Conservation (phyloP, 2,329 filamentous ascomycete species). For the Colletotrichum trifolii region DNA sequence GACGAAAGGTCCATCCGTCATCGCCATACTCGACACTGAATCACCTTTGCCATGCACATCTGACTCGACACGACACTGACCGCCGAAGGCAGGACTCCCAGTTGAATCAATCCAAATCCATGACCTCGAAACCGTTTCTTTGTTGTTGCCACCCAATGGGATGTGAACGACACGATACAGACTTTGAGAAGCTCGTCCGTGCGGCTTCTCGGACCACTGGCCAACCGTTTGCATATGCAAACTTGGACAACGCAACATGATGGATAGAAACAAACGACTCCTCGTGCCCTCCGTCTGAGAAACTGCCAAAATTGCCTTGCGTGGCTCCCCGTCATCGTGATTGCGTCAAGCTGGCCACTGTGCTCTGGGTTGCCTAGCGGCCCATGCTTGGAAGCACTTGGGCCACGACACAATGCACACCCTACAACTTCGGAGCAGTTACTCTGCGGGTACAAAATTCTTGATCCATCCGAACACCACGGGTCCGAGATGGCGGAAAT, state of each 20-base stretch:
- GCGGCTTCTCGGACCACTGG: slow-evolving; percentile 25
- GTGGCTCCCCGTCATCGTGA: slow-evolving; percentile 24
- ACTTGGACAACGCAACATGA: slow-evolving; percentile 20
- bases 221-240: slow-evolving; percentile 17
- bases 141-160: too few relatives aligned
- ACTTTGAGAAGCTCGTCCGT: slow-evolving; percentile 1
- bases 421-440: background rate
- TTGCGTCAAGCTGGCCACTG: slow-evolving; percentile 2
- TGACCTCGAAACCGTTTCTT: too few relatives aligned
- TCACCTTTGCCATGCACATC: too few relatives aligned
- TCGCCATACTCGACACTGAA: too few relatives aligned
- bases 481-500: slow-evolving; percentile 14
- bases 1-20: too few relatives aligned
- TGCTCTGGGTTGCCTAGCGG: slow-evolving; percentile 9
- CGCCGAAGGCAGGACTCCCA: too few relatives aligned
- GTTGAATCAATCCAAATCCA: too few relatives aligned
- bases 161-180: too few relatives aligned
- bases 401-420: too few relatives aligned
- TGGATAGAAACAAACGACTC: slow-evolving; percentile 17
- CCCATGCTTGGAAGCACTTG: slow-evolving; percentile 18
- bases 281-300: slow-evolving; percentile 29
- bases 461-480: slow-evolving; percentile 9
- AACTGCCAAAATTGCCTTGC: slow-evolving; percentile 17
- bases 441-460: slow-evolving; percentile 6
- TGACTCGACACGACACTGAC: too few relatives aligned